Evolutionary conservation across 2,329 filamentous ascomycete species (phyloP).

Genomic region (Hymenoscyphus fructigenus): DNA sequence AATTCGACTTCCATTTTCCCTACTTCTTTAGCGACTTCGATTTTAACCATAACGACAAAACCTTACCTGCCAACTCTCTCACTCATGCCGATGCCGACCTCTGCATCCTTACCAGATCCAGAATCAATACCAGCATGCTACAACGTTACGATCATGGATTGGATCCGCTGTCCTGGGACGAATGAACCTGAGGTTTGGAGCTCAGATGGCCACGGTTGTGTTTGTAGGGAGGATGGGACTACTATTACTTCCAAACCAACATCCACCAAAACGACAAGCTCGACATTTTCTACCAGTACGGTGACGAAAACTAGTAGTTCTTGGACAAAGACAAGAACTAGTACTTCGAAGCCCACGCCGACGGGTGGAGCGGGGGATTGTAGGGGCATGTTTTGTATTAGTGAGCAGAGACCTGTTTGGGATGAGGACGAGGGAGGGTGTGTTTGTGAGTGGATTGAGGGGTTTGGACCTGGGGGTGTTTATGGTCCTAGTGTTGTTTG

Average conservation of each 20-base stretch:
- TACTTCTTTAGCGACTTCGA: neutral
- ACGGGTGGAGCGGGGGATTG: neutral
- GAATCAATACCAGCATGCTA: conserved; percentile 3
- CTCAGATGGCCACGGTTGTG: neutral
- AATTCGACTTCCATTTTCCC: neutral
- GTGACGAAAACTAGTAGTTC: too few species aligned
- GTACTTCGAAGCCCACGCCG: neutral
- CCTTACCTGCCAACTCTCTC: neutral
- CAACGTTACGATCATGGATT: neutral
- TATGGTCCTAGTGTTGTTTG: neutral
- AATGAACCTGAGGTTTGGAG: neutral
- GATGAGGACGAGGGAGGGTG: neutral
- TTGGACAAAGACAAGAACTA: too few species aligned
- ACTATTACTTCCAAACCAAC: neutral
- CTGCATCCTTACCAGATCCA: neutral
- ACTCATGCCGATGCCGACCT: neutral
- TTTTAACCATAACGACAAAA: neutral
- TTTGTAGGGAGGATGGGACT: conserved; percentile 17
- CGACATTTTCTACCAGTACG: neutral
- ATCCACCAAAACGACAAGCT: neutral
- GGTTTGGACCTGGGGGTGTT: conserved; percentile 2
- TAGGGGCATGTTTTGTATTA: neutral
- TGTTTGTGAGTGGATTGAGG: conserved; percentile 11
- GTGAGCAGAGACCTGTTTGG: conserved; percentile 6
- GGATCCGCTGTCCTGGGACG: neutral